Percentiles rank a stretch among this genome's conserved stretches.
phyloP scores from a whole-genome alignment of 441 rosid genomes.

The Pelargonium myrrhifolium region DNA sequence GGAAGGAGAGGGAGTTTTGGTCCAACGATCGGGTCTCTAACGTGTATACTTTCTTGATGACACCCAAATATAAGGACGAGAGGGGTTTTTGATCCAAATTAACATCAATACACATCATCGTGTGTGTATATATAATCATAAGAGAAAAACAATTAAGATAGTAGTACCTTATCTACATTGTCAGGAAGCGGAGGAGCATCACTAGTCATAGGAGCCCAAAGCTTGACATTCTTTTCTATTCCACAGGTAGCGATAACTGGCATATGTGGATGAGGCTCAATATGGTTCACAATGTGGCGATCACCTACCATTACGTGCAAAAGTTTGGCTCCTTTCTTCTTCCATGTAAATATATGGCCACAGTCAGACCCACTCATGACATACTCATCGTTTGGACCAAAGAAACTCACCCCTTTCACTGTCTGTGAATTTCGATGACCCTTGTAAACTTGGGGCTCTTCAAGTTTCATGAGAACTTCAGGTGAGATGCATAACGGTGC shows the following conservation, averaged over 20 bases:
- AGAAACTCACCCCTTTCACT: constrained; percentile 68
- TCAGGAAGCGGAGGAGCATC: constrained; percentile 37
- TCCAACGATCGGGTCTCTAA: too few relatives aligned
- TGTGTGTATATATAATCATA: neutral
- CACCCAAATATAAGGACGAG: too few relatives aligned
- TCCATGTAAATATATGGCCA: constrained; percentile 69
- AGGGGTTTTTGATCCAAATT: too few relatives aligned
- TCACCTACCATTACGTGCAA: constrained; percentile 56
- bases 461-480: constrained; percentile 28
- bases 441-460: constrained; percentile 44
- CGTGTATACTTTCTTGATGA: too few relatives aligned
- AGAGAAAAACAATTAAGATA: neutral
- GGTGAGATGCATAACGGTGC: constrained; percentile 29
- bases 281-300: constrained; percentile 50
- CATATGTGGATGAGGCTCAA: constrained; percentile 57
- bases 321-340: constrained; percentile 52
- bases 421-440: constrained; percentile 66
- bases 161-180: constrained; percentile 45
- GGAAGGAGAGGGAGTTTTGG: too few relatives aligned
- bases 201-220: constrained; percentile 47
- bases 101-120: too few relatives aligned
- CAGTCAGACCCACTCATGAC: constrained; percentile 74
- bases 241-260: constrained; percentile 59
- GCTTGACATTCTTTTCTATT: constrained; percentile 53
- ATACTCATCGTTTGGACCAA: constrained; percentile 67